These are phyloP conservation scores for Trichosporon ovoides DNA, from an alignment of 1,284 basidiomycete species.

Conservation along the genomic window DNA sequence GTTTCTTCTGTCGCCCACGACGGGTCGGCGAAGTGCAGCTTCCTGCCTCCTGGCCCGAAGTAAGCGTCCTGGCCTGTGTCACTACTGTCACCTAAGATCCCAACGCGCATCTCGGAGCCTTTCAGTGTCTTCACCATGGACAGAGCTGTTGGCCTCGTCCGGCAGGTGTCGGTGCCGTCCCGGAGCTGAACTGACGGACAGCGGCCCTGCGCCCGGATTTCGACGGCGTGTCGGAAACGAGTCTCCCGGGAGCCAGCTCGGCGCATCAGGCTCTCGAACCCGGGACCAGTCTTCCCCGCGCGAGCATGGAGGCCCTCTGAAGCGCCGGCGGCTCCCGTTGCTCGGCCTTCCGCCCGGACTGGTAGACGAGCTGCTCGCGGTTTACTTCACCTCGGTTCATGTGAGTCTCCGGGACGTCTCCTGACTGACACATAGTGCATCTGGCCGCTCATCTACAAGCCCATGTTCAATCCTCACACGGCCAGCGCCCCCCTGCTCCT, in stretches of 20 bases:
- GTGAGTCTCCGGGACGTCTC: slow-evolving; percentile 18
- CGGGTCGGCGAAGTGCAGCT: no score
- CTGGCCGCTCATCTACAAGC: slow-evolving; percentile 47
- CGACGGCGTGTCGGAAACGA: slow-evolving; percentile 10
- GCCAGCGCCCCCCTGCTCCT: slow-evolving; percentile 33
- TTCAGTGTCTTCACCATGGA: not conserved
- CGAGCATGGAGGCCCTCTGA: slow-evolving; percentile 1
- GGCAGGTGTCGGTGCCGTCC: not conserved
- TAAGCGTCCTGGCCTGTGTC: no score
- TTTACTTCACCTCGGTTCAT: slow-evolving; percentile 43
- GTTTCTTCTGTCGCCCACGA: no score
- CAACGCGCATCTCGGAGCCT: not conserved
- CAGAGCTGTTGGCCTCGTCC: no score
- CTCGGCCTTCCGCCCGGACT: slow-evolving; percentile 25
- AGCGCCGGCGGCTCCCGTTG: slow-evolving; percentile 16
- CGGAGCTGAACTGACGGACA: not conserved
- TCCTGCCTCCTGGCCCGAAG: no score
- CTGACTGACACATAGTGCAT: slow-evolving; percentile 32
- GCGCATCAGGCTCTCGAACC: not conserved
- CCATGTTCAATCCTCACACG: slow-evolving; percentile 38
- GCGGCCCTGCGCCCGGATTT: slow-evolving; percentile 18
- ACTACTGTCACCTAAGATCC: no score
- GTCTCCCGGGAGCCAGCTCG: slow-evolving; percentile 2
- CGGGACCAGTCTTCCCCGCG: not conserved
- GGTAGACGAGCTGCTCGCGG: slow-evolving; percentile 37